Base-by-base conservation (phyloP, 2,329 filamentous ascomycete species). In the Penicillium sclerotiorum region DNA sequence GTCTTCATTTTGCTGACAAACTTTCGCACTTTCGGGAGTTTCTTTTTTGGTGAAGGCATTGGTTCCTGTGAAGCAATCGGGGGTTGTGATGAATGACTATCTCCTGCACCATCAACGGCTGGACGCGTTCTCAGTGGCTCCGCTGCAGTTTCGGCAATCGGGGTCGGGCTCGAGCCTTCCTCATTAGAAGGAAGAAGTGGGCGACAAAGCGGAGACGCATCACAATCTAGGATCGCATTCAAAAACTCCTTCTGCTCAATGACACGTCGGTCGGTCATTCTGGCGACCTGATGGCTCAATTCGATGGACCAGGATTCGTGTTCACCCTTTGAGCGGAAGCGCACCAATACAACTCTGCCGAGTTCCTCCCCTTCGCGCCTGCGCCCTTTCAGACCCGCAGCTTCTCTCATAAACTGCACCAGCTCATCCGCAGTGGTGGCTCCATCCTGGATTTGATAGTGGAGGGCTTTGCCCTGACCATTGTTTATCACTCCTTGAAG, bases 161-260 rank as follows among this genome's bases (percentile, higher is more conserved):
- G 35, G 8, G 49, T 38, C 35, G 63, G 50, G 53, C 70, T 42
- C 58, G 65, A 50, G 30, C 77, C 77, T 33, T 82, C 72, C 56
- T 87, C 79, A 2, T 73, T 69, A 11, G 73, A n/a, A n/a, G n/a
- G n/a, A n/a, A n/a, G 70, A 5, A 95, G 79, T 5, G 85, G 80
- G 30, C 85, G 82, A 50, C 89, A 85, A 17, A 97, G 76, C 36
- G 82, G 80, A 51, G 81, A 83, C 6, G 90, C 83, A 71, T 97
- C 87, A 43, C 87, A 88, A n/a, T 78, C 84, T 22, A 97, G 73
- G 38, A 99, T 94, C 1, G 89, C 89, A 68, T 96, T 90, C 2
- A 99, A 78, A 55, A 99, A 95, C 61, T 96, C 92, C 50, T 88
- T 91, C 64, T 96, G 91, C 59, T 93, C 85, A 45, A 96, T 86